Percentiles rank a stretch among this genome's conserved stretches.
These are phyloP conservation scores for Cryomyces minteri DNA, from an alignment of 495 filamentous ascomycete genomes.

Conservation along the genomic window DNA sequence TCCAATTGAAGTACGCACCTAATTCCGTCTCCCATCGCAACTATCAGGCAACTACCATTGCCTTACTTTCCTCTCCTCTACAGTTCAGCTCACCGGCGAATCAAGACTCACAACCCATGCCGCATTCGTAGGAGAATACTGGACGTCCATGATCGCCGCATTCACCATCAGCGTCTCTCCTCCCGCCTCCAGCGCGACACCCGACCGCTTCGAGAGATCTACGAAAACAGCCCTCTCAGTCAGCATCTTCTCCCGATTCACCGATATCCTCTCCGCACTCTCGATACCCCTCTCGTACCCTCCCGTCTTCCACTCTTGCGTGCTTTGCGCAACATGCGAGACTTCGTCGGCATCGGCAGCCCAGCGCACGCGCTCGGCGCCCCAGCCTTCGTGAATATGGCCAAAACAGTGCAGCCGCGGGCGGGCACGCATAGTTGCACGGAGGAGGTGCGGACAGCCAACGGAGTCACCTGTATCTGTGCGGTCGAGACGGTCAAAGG, in stretches of 20 bases:
- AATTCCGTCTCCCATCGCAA: too few species aligned
- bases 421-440: slow-evolving; percentile 29
- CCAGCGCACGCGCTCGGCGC: slow-evolving; percentile 41
- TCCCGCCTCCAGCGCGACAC: slow-evolving; percentile 24
- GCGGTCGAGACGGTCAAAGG: slow-evolving; percentile 36
- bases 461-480: slow-evolving; percentile 18
- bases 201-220: not conserved
- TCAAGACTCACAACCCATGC: slow-evolving; percentile 51
- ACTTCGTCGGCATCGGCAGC: not conserved
- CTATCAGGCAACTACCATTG: too few species aligned
- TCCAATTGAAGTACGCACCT: too few species aligned
- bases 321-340: not conserved
- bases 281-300: not conserved
- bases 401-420: slow-evolving; percentile 53
- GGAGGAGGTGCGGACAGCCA: slow-evolving; percentile 40
- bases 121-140: slow-evolving; percentile 31
- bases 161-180: slow-evolving; percentile 56
- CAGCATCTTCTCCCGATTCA: slow-evolving; percentile 8
- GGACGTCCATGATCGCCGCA: slow-evolving; percentile 38
- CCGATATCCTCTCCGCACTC: slow-evolving; percentile 9
- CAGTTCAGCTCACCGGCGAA: slow-evolving; percentile 17
- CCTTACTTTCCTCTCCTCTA: too few species aligned
- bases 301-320: not conserved
- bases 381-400: slow-evolving; percentile 61
- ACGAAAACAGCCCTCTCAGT: not conserved